These are phyloP conservation scores for Neurospora sp. DNA, from an alignment of 495 filamentous ascomycete species.

Conservation along the genomic window DNA sequence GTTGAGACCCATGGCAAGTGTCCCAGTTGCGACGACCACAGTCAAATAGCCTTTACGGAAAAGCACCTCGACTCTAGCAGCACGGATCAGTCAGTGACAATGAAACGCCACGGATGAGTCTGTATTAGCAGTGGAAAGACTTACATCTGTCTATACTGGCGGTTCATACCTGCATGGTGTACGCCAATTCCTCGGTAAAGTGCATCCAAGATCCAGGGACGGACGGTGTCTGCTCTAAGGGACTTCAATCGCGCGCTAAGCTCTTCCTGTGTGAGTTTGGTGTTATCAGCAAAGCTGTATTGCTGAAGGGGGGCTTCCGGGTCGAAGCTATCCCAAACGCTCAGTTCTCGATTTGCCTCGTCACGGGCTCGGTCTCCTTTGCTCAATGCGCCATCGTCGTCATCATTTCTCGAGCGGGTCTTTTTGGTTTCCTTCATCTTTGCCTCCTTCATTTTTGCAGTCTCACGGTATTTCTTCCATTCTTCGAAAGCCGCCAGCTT, in stretches of 20 bases:
- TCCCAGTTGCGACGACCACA: slow-evolving; percentile 70
- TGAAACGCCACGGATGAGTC: background rate
- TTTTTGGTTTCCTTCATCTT: slow-evolving; percentile 25
- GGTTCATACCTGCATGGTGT: slow-evolving; percentile 71
- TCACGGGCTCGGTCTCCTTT: slow-evolving; percentile 28
- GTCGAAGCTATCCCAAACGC: slow-evolving; percentile 50
- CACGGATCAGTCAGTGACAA: slow-evolving; percentile 14
- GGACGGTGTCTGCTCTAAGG: slow-evolving; percentile 35
- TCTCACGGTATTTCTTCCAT: slow-evolving; percentile 36
- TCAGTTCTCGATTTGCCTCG: slow-evolving; percentile 33
- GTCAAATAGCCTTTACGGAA: slow-evolving; percentile 64
- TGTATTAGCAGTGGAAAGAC: background rate
- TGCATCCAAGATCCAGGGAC: slow-evolving; percentile 38
- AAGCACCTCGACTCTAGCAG: slow-evolving; percentile 48
- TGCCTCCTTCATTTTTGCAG: slow-evolving; percentile 18
- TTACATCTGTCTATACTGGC: slow-evolving; percentile 54
- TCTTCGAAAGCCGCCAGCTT: slow-evolving; percentile 41
- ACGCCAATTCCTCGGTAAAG: slow-evolving; percentile 59
- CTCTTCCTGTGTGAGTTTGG: slow-evolving; percentile 41
- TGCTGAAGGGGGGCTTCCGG: slow-evolving; percentile 49
- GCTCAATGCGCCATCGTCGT: slow-evolving; percentile 2
- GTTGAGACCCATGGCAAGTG: slow-evolving; percentile 67
- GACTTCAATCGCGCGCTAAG: slow-evolving; percentile 36
- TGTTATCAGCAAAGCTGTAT: slow-evolving; percentile 56
- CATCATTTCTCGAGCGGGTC: slow-evolving; percentile 18